A percentile compares a stretch with the other conserved stretches of the same genome.
Evolutionary conservation across 306 rosid species (phyloP).

Genomic region (Calophaca sinica): DNA sequence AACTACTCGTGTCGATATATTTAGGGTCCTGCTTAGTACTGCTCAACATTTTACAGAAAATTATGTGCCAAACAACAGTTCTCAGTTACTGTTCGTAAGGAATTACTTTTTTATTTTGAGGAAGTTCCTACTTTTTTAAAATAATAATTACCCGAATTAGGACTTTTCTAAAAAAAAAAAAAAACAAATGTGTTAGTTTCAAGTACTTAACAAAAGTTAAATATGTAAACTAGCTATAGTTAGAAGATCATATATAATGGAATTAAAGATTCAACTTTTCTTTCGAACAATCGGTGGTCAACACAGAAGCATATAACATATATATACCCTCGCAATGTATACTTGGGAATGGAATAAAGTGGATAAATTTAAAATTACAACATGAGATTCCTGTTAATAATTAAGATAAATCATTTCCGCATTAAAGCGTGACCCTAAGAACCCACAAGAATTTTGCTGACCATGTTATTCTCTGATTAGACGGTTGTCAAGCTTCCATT

Average conservation of each 20-base stretch:
- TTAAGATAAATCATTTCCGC: constrained; percentile 31
- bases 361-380: constrained; percentile 41
- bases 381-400: constrained; percentile 48
- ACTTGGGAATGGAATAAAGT: constrained; percentile 53
- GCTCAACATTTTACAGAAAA: too few species aligned
- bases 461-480: constrained; percentile 57
- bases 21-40: too few species aligned
- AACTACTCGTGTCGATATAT: too few species aligned
- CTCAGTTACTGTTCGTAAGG: too few species aligned
- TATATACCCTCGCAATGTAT: constrained; percentile 47
- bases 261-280: constrained; percentile 47
- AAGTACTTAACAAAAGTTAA: too few species aligned
- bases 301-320: constrained; percentile 47
- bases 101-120: too few species aligned
- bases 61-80: too few species aligned
- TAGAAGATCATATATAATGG: not conserved
- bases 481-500: constrained; percentile 53
- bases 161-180: too few species aligned
- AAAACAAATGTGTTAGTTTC: too few species aligned
- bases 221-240: too few species aligned
- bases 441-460: constrained; percentile 52
- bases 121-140: too few species aligned
- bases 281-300: constrained; percentile 49
- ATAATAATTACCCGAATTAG: too few species aligned
- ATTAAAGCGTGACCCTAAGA: constrained; percentile 48